Percentiles rank a stretch among this genome's conserved stretches.
Evolutionary conservation across 2,329 filamentous ascomycete species (phyloP).

Genomic region (Teratosphaeria destructans): DNA sequence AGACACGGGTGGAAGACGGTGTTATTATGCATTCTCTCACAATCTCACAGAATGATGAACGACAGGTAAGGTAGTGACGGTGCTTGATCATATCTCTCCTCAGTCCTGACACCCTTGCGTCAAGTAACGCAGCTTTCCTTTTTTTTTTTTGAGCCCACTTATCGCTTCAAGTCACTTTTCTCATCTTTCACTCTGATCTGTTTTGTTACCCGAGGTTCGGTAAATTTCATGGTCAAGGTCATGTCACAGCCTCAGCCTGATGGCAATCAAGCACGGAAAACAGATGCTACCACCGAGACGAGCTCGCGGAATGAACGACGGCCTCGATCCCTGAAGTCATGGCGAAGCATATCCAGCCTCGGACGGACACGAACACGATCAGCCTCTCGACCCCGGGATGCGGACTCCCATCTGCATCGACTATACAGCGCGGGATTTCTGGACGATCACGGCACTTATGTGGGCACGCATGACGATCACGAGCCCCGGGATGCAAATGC

Average conservation of each 20-base stretch:
- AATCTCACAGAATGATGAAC: neutral
- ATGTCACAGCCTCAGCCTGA: neutral
- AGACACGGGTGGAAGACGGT: neutral
- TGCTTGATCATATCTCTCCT: neutral
- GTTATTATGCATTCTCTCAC: neutral
- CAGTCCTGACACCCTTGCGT: neutral
- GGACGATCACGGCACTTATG: conserved; percentile 1
- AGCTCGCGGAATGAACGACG: neutral
- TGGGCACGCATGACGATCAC: neutral
- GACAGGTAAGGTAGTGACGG: neutral
- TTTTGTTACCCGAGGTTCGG: neutral
- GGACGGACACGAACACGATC: neutral
- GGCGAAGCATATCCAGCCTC: neutral
- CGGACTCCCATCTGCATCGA: neutral
- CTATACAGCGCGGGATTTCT: neutral
- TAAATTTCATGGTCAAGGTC: neutral
- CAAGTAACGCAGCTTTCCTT: neutral
- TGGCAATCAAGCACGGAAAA: neutral
- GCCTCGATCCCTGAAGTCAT: neutral
- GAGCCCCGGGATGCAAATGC: neutral
- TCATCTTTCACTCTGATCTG: neutral
- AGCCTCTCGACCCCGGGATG: neutral
- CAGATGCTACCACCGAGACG: neutral
- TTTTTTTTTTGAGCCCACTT: neutral
- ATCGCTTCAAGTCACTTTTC: neutral